phyloP scores from a whole-genome alignment of 805 yeast genomes.

The Candida parachauliodes region DNA sequence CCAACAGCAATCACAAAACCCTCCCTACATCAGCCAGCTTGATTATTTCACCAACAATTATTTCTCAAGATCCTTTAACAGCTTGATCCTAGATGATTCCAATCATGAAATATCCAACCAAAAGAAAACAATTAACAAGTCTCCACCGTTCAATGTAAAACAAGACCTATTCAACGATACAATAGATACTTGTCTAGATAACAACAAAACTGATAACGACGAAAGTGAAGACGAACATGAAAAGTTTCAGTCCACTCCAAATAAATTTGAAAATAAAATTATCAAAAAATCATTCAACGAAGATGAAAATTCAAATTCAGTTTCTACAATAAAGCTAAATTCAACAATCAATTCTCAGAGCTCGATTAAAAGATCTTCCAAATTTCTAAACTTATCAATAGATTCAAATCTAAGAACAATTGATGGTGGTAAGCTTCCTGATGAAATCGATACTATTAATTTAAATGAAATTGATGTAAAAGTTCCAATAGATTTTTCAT shows the following conservation, averaged over 20 bases:
- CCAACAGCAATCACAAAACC: background rate
- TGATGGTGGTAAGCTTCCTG: slow-evolving; percentile 6
- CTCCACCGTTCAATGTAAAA: slow-evolving; percentile 41
- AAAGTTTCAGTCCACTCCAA: slow-evolving; percentile 5
- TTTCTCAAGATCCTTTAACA: slow-evolving; percentile 40
- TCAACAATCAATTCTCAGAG: slow-evolving; percentile 4
- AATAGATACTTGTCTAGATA: slow-evolving; percentile 20
- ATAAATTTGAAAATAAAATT: background rate
- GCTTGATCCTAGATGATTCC: slow-evolving; percentile 36
- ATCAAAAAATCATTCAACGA: background rate
- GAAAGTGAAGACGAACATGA: no score
- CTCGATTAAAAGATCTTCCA: slow-evolving; percentile 39
- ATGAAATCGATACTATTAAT: slow-evolving; percentile 3
- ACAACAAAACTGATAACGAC: slow-evolving; percentile 9
- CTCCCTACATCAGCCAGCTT: slow-evolving; percentile 9
- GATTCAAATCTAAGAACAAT: slow-evolving; percentile 18
- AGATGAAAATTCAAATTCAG: slow-evolving; percentile 5
- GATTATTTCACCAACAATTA: slow-evolving; percentile 38
- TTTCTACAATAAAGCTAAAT: slow-evolving; percentile 1
- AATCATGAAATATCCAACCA: slow-evolving; percentile 1
- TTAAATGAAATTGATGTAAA: slow-evolving; percentile 18
- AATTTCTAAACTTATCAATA: slow-evolving; percentile 38
- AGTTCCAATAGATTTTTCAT: slow-evolving; percentile 1
- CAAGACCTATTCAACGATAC: slow-evolving; percentile 22
- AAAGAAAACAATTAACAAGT: slow-evolving; percentile 30